Conservation (phyloP, 805 yeast genomes). For the Saccharomycopsis lassenensis region DNA sequence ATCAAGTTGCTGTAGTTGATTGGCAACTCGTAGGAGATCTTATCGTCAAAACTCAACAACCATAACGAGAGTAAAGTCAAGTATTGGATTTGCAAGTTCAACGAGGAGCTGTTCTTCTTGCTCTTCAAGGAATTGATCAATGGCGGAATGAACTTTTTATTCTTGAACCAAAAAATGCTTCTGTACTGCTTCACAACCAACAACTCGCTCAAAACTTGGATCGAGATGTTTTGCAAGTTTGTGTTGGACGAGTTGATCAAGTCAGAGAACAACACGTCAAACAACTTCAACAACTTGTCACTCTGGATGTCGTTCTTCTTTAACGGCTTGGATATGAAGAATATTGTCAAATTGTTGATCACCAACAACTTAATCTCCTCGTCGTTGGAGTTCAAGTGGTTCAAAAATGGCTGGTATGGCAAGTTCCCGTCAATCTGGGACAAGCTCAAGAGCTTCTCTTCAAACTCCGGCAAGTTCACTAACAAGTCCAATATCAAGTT, state of each 20-base stretch:
- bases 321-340: conserved; percentile 29
- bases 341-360: conserved; percentile 40
- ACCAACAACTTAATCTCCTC: conserved; percentile 44
- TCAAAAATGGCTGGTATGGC: conserved; percentile 45
- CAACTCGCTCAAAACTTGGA: conserved; percentile 56
- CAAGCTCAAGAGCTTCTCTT: conserved; percentile 11
- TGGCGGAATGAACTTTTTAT: conserved; percentile 35
- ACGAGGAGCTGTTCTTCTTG: conserved; percentile 24
- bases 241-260: conserved; percentile 28
- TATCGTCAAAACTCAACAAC: conserved; percentile 69
- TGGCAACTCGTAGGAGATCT: conserved; percentile 36
- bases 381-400: conserved; percentile 44
- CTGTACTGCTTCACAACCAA: conserved; percentile 46
- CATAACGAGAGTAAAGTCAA: conserved; percentile 68
- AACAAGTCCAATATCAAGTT: conserved; percentile 52
- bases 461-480: conserved; percentile 23
- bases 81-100: conserved; percentile 84
- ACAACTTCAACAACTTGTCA: conserved; percentile 30
- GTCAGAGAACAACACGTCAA: conserved; percentile 26
- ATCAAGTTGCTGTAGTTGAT: conserved; percentile 44
- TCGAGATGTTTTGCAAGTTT: conserved; percentile 47
- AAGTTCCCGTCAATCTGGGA: conserved; percentile 19
- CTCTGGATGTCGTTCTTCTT: conserved; percentile 18
- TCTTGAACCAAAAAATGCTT: conserved; percentile 35
- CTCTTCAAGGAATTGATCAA: conserved; percentile 36